Evolutionary conservation across 1,139 yeast genomes (phyloP).

Genomic region (Hemisphaericaspora xylanilytica): DNA sequence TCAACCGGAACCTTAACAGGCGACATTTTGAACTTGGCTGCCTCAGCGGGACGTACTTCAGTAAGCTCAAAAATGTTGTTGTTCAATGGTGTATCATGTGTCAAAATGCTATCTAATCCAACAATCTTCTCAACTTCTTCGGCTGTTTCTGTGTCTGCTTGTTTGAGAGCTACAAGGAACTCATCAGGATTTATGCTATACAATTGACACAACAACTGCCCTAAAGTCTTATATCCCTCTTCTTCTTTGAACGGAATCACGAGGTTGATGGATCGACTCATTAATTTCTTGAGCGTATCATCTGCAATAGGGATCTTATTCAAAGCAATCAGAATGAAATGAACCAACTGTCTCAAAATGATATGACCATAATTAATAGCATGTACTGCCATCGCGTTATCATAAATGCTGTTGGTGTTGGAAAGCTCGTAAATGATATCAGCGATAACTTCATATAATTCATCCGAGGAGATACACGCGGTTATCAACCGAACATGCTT

Average conservation of each 20-base stretch:
- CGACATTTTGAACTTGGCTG: slow-evolving; percentile 19
- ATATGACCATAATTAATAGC: neutral
- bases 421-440: slow-evolving; percentile 30
- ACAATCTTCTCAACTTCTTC: slow-evolving; percentile 36
- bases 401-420: slow-evolving; percentile 31
- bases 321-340: slow-evolving; percentile 25
- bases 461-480: slow-evolving; percentile 25
- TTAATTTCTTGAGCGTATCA: slow-evolving; percentile 27
- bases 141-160: slow-evolving; percentile 23
- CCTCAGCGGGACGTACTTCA: slow-evolving; percentile 21
- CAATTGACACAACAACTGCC: slow-evolving; percentile 27
- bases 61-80: slow-evolving; percentile 27
- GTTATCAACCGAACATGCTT: slow-evolving; percentile 23
- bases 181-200: slow-evolving; percentile 29
- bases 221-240: slow-evolving; percentile 24
- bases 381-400: slow-evolving; percentile 18
- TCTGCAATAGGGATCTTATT: slow-evolving; percentile 37
- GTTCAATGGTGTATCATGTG: slow-evolving; percentile 16
- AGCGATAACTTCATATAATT: slow-evolving; percentile 29
- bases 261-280: slow-evolving; percentile 31
- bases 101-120: slow-evolving; percentile 30
- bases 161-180: slow-evolving; percentile 27
- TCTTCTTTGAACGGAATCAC: slow-evolving; percentile 35
- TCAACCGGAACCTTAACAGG: slow-evolving; percentile 33
- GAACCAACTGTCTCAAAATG: slow-evolving; percentile 24